Evolutionary conservation across 2,329 filamentous ascomycete species (phyloP).

Genomic region (Neopestalotiopsis rosae): DNA sequence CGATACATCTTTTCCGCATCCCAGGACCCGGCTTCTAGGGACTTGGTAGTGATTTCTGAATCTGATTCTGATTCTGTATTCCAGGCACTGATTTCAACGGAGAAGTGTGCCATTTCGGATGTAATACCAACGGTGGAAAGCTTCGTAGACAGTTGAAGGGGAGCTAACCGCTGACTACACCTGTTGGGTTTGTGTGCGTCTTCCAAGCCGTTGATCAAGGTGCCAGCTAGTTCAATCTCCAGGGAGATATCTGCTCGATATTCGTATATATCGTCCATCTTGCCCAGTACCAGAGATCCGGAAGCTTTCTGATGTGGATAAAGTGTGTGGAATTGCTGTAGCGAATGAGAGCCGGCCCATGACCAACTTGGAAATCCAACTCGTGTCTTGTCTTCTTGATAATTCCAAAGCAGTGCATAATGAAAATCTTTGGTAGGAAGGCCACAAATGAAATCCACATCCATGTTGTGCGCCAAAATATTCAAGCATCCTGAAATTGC

Average conservation of each 20-base stretch:
- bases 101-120: too few relatives aligned
- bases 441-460: neutral
- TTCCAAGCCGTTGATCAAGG: neutral
- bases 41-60: too few relatives aligned
- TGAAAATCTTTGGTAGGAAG: neutral
- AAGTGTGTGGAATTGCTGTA: neutral
- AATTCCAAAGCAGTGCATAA: neutral
- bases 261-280: neutral
- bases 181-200: neutral
- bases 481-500: conserved; percentile 8
- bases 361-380: conserved; percentile 8
- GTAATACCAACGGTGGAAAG: too few relatives aligned
- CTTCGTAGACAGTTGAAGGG: too few relatives aligned
- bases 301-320: neutral
- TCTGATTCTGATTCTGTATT: too few relatives aligned
- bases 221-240: neutral
- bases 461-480: neutral
- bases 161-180: neutral
- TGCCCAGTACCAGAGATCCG: neutral
- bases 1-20: neutral
- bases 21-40: neutral
- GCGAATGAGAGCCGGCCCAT: neutral
- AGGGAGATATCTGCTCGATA: neutral
- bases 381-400: neutral
- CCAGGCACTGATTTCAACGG: too few relatives aligned